These are phyloP conservation scores for Curvularia sp. DNA, from an alignment of 2,329 filamentous ascomycete species.

Conservation along the genomic window DNA sequence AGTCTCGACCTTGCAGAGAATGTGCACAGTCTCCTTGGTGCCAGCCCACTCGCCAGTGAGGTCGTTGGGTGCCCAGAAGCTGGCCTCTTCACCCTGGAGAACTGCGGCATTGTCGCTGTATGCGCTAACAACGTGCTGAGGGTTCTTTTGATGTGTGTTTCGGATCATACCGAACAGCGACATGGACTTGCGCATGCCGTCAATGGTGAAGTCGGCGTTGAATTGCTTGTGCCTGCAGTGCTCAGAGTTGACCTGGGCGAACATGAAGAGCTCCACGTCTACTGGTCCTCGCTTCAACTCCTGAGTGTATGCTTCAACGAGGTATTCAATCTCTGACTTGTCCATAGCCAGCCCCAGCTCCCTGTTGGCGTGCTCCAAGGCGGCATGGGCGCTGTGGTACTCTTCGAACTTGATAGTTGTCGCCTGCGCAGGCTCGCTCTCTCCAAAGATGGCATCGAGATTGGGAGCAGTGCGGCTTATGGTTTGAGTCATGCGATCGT, in stretches of 20 bases:
- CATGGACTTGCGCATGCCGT: slow-evolving; percentile 78
- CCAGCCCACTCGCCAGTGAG: slow-evolving; percentile 86
- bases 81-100: slow-evolving; percentile 72
- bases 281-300: slow-evolving; percentile 71
- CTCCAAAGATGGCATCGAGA: slow-evolving; percentile 78
- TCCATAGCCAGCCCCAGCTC: slow-evolving; percentile 86
- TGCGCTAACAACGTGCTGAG: slow-evolving; percentile 85
- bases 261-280: slow-evolving; percentile 98
- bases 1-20: slow-evolving; percentile 93
- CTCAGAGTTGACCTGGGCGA: slow-evolving; percentile 98
- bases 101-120: slow-evolving; percentile 99
- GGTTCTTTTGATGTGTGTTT: slow-evolving; percentile 83
- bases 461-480: slow-evolving; percentile 72
- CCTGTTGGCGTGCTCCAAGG: slow-evolving; percentile 83
- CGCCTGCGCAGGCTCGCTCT: slow-evolving; percentile 69
- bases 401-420: slow-evolving; percentile 75
- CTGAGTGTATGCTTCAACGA: slow-evolving; percentile 81
- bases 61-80: slow-evolving; percentile 87
- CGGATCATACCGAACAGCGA: slow-evolving; percentile 95
- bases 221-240: slow-evolving; percentile 91
- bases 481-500: slow-evolving; percentile 96
- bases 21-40: slow-evolving; percentile 84
- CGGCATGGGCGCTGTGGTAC: slow-evolving; percentile 69
- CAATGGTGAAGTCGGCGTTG: slow-evolving; percentile 95
- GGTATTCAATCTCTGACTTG: slow-evolving; percentile 86